Conservation (phyloP, 2,329 filamentous ascomycete species). For the Fusarium mexicanum region DNA sequence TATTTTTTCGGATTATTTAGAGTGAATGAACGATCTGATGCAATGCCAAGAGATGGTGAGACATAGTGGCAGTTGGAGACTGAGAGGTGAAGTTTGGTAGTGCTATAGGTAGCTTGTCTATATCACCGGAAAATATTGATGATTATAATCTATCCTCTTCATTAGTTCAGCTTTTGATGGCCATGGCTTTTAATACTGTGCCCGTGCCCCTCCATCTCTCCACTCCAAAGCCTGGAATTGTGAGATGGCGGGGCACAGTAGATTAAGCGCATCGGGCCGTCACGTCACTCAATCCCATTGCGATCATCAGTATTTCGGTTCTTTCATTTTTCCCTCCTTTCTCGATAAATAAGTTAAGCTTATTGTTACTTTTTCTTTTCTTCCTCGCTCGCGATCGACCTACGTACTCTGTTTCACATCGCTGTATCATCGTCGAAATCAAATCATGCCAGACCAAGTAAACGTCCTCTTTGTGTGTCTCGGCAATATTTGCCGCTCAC, state of each 20-base stretch:
- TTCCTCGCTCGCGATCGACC: slow-evolving; percentile 6
- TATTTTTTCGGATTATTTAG: not conserved
- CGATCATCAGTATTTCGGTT: slow-evolving; percentile 36
- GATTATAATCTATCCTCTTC: not conserved
- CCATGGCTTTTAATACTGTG: slow-evolving; percentile 10
- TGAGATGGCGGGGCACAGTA: slow-evolving; percentile 41
- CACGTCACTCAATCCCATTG: slow-evolving; percentile 37
- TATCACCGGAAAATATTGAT: slow-evolving; percentile 14
- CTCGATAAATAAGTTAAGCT: not conserved
- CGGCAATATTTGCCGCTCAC: slow-evolving; percentile 93
- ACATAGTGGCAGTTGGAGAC: not conserved
- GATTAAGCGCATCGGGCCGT: slow-evolving; percentile 39
- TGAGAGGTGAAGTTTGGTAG: not conserved
- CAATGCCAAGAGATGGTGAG: not conserved
- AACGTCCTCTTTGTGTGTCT: slow-evolving; percentile 95
- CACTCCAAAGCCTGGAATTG: slow-evolving; percentile 33
- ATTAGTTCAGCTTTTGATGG: not conserved
- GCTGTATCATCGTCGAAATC: slow-evolving; percentile 21
- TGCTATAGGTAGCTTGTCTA: slow-evolving; percentile 17
- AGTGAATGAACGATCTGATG: not conserved
- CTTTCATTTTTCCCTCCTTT: slow-evolving; percentile 17
- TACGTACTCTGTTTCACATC: not conserved
- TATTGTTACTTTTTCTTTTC: not conserved
- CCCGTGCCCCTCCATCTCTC: slow-evolving; percentile 35
- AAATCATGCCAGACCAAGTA: slow-evolving; percentile 56